A percentile compares a stretch with the other conserved stretches of the same genome.
phyloP scores from a whole-genome alignment of 176 grass and related monocot genomes.

The Aegilops tauschii region DNA sequence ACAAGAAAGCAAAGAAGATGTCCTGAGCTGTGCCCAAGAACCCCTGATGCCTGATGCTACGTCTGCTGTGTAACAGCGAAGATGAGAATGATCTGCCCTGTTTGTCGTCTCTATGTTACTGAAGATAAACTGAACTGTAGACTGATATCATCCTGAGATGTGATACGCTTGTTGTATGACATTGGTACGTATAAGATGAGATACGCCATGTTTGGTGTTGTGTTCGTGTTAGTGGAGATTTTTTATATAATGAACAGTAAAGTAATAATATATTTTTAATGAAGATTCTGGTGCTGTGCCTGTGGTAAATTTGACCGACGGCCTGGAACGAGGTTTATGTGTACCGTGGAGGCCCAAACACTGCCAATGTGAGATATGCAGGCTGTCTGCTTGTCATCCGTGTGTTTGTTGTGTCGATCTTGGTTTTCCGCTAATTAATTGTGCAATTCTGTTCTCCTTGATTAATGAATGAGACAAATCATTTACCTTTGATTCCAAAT shows the following conservation, averaged over 20 bases:
- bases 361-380: not conserved
- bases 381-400: not conserved
- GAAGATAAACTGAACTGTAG: not conserved
- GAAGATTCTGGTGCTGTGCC: not conserved
- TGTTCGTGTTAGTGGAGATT: not conserved
- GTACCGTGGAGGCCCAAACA: not conserved
- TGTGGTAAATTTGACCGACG: not conserved
- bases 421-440: no score
- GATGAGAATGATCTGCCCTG: not conserved
- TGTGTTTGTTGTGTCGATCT: no score
- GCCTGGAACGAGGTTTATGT: not conserved
- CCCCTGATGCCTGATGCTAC: not conserved
- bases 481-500: no score
- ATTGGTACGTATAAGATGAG: not conserved
- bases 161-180: not conserved
- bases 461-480: no score
- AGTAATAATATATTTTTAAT: not conserved
- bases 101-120: not conserved
- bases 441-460: no score
- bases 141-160: not conserved
- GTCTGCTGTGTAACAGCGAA: not conserved
- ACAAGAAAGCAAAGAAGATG: conserved; percentile 62
- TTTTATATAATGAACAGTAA: not conserved
- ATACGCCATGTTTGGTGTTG: not conserved
- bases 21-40: conserved; percentile 31